Percentiles rank a stretch among this genome's conserved stretches.
These are phyloP conservation scores for Sporothrix sp. DNA, from an alignment of 2,329 filamentous ascomycete genomes.

Conservation along the genomic window DNA sequence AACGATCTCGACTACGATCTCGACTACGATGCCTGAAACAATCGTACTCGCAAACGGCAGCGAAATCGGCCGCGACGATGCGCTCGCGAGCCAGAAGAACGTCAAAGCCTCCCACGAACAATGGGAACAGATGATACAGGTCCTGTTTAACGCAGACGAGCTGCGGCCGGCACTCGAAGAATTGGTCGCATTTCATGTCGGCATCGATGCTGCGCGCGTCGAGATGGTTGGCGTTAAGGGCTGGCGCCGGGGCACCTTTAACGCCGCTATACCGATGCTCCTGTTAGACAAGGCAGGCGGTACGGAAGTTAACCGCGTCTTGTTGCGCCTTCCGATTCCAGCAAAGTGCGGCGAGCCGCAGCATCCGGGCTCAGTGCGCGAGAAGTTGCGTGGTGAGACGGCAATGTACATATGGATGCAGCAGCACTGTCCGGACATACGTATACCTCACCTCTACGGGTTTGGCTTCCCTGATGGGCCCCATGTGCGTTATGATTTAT, in stretches of 20 bases:
- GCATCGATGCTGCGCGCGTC: background rate
- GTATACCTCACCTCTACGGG: constrained; percentile 24
- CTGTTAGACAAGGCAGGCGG: background rate
- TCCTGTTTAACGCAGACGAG: constrained; percentile 12
- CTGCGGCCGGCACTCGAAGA: background rate
- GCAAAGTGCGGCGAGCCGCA: constrained; percentile 26
- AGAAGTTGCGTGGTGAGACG: constrained; percentile 29
- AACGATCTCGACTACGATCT: no score
- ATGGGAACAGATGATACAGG: background rate
- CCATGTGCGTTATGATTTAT: no score
- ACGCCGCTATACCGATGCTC: constrained; percentile 2
- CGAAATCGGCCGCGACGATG: background rate
- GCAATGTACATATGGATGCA: constrained; percentile 31
- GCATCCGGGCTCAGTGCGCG: constrained; percentile 27
- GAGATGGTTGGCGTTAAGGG: background rate
- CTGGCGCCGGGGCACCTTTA: constrained; percentile 1
- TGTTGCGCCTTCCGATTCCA: constrained; percentile 21
- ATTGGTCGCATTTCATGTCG: background rate
- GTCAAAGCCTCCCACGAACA: background rate
- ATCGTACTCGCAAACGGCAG: background rate
- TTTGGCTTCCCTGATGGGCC: constrained; percentile 12
- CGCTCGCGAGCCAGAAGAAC: constrained; percentile 1
- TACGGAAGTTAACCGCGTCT: background rate
- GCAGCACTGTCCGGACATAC: constrained; percentile 27
- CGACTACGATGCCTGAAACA: no score